A percentile compares a stretch with the other conserved stretches of the same genome.
Evolutionary conservation across 1,139 yeast genomes (phyloP).

Genomic region (Taiozyma sp.): DNA sequence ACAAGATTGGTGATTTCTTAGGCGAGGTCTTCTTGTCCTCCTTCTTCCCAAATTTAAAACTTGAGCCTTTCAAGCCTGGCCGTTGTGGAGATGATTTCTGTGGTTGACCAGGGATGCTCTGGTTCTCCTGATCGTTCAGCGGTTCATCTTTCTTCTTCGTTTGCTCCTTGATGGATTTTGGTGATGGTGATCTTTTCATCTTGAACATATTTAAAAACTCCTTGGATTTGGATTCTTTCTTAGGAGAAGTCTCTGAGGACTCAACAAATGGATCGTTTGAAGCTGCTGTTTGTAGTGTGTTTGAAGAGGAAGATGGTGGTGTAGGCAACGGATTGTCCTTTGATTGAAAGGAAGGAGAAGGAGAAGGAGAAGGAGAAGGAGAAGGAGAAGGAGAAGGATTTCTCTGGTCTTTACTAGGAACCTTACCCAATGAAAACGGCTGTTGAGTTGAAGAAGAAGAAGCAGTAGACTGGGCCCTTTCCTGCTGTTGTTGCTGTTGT

Average conservation of each 20-base stretch:
- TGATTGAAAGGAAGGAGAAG: not conserved
- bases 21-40: conserved; percentile 14
- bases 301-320: not conserved
- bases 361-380: too few species aligned
- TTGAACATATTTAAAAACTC: conserved; percentile 24
- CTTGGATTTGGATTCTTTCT: conserved; percentile 20
- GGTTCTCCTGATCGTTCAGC: not conserved
- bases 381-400: too few species aligned
- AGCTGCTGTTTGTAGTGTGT: not conserved
- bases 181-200: conserved; percentile 20
- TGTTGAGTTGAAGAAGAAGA: not conserved
- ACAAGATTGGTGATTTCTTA: conserved; percentile 12
- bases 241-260: not conserved
- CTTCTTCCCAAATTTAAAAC: conserved; percentile 9
- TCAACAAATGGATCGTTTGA: not conserved
- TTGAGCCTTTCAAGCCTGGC: conserved; percentile 12
- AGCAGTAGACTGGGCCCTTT: not conserved
- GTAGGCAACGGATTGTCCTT: not conserved
- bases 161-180: conserved; percentile 1
- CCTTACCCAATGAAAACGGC: too few species aligned
- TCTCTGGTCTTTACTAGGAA: too few species aligned
- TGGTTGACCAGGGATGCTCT: not conserved
- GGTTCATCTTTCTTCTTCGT: conserved; percentile 5
- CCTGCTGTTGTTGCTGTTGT: not conserved
- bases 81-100: conserved; percentile 8